These are phyloP conservation scores for Mucor sp. DNA, from an alignment of 371 early-diverging fungal species.

Conservation along the genomic window DNA sequence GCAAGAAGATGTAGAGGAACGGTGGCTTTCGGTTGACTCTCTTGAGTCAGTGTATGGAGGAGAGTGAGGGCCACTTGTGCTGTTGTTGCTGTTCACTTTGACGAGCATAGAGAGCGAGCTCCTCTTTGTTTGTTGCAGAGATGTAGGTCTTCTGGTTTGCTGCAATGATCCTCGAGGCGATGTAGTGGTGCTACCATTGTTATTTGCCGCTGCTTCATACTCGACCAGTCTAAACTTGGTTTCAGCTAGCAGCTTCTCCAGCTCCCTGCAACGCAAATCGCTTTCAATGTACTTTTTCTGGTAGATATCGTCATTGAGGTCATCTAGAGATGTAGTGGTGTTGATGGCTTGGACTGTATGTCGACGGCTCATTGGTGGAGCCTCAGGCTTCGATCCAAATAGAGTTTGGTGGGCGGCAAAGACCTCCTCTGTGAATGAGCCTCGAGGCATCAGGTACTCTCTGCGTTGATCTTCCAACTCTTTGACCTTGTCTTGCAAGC, in stretches of 20 bases:
- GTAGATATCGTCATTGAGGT: slow-evolving; percentile 21
- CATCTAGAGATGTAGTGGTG: not conserved
- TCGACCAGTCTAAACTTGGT: slow-evolving; percentile 46
- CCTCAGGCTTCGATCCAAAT: slow-evolving; percentile 21
- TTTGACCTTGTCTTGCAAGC: slow-evolving; percentile 23
- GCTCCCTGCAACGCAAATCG: slow-evolving; percentile 50
- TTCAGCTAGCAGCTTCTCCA: slow-evolving; percentile 51
- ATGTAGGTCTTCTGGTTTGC: slow-evolving; percentile 27
- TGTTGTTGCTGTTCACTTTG: not conserved
- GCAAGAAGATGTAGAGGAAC: slow-evolving; percentile 27
- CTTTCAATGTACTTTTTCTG: slow-evolving; percentile 48
- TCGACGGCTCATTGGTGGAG: slow-evolving; percentile 18
- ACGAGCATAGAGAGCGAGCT: slow-evolving; percentile 38
- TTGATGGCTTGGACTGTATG: slow-evolving; percentile 19
- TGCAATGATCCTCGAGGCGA: slow-evolving; percentile 33
- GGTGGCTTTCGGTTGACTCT: slow-evolving; percentile 41
- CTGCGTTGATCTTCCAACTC: slow-evolving; percentile 44
- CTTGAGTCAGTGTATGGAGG: slow-evolving; percentile 22
- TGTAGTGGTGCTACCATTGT: not conserved
- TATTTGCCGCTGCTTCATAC: slow-evolving; percentile 25
- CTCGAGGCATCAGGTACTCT: slow-evolving; percentile 48
- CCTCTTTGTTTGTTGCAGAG: slow-evolving; percentile 25
- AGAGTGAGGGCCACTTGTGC: slow-evolving; percentile 22
- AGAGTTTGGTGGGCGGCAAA: slow-evolving; percentile 46
- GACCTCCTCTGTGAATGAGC: slow-evolving; percentile 47